phyloP scores from a whole-genome alignment of 2,329 filamentous ascomycete species.

The Alternaria sp. region DNA sequence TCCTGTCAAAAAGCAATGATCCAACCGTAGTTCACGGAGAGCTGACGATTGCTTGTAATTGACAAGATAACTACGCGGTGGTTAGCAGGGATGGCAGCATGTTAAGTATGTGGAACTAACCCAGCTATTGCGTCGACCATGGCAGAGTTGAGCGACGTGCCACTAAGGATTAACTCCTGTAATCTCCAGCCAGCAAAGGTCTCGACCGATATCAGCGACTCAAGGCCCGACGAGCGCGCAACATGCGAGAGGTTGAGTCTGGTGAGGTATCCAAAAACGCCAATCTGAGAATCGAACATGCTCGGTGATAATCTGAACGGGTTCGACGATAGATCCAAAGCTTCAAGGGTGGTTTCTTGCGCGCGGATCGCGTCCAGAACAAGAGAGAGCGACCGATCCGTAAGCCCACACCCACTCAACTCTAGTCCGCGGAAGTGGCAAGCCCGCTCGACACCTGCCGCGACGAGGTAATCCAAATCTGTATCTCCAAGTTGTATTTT shows the following conservation, averaged over 20 bases:
- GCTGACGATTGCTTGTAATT: slow-evolving; percentile 64
- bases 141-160: slow-evolving; percentile 66
- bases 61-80: slow-evolving; percentile 61
- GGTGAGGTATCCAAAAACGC: slow-evolving; percentile 69
- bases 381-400: slow-evolving; percentile 64
- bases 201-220: slow-evolving; percentile 70
- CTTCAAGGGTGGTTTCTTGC: slow-evolving; percentile 71
- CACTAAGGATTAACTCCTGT: slow-evolving; percentile 69
- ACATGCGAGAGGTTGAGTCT: slow-evolving; percentile 71
- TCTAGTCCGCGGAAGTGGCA: slow-evolving; percentile 73
- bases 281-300: slow-evolving; percentile 70
- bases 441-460: slow-evolving; percentile 69
- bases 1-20: slow-evolving; percentile 71
- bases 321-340: slow-evolving; percentile 71
- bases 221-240: slow-evolving; percentile 66
- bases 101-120: slow-evolving; percentile 18
- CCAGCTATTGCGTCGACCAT: slow-evolving; percentile 68
- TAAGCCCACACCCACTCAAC: slow-evolving; percentile 67
- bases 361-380: slow-evolving; percentile 68
- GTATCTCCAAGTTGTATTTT: slow-evolving; percentile 74
- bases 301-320: slow-evolving; percentile 69
- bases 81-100: slow-evolving; percentile 40
- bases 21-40: slow-evolving; percentile 67
- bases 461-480: slow-evolving; percentile 71
- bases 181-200: slow-evolving; percentile 71